phyloP scores from a whole-genome alignment of 2,329 filamentous ascomycete species.

The Aspergillus bombycis region DNA sequence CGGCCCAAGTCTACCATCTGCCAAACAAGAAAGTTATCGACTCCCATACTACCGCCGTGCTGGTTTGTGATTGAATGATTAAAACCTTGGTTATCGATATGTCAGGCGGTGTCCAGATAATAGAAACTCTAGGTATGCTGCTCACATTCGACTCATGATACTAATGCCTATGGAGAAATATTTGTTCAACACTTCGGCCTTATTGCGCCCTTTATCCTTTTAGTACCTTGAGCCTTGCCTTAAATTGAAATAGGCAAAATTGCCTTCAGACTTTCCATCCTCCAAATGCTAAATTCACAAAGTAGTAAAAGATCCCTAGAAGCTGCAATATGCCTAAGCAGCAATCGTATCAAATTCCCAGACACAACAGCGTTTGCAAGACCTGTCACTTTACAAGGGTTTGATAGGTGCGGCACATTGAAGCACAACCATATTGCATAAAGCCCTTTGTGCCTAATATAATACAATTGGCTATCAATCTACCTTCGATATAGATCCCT shows the following conservation, averaged over 20 bases:
- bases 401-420: not conserved
- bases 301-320: not conserved
- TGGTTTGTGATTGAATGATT: not conserved
- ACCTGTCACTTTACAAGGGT: not conserved
- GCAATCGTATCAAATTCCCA: not conserved
- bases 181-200: conserved; percentile 8
- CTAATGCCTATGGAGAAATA: not conserved
- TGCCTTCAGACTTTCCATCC: not conserved
- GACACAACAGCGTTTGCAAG: not conserved
- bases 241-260: not conserved
- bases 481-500: conserved; percentile 29
- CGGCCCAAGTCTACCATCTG: conserved; percentile 14
- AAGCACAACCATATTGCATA: not conserved
- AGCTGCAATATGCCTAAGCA: not conserved
- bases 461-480: conserved; percentile 8
- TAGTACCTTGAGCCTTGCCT: not conserved
- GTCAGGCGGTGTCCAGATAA: not conserved
- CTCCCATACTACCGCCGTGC: not conserved
- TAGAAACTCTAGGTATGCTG: not conserved
- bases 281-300: not conserved
- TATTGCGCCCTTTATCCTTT: not conserved
- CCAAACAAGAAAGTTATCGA: conserved; percentile 1
- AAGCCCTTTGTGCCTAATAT: not conserved
- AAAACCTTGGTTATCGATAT: not conserved
- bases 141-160: not conserved